Percentiles rank a stretch among this genome's conserved stretches.
These are phyloP conservation scores for Aspergillus sp. DNA, from an alignment of 2,329 filamentous ascomycete species.

Conservation along the genomic window DNA sequence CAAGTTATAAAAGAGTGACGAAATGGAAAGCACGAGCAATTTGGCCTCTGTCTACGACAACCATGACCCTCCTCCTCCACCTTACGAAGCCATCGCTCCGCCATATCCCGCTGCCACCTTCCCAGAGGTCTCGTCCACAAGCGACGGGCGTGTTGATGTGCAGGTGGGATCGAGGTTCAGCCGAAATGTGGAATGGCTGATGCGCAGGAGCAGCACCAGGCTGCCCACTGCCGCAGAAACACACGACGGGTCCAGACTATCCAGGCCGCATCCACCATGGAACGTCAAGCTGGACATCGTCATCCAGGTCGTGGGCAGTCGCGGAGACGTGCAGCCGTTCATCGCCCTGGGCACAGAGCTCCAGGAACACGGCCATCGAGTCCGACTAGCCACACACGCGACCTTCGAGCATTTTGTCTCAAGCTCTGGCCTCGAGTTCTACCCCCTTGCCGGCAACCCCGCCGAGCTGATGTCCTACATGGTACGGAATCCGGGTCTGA, in stretches of 20 bases:
- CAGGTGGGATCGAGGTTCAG: constrained; percentile 15
- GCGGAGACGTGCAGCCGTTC: constrained; percentile 51
- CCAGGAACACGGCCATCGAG: constrained; percentile 43
- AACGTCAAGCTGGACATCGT: constrained; percentile 42
- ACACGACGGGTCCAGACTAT: not conserved
- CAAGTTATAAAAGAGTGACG: too few relatives aligned
- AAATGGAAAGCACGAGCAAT: too few relatives aligned
- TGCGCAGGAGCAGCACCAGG: constrained; percentile 12
- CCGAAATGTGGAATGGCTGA: constrained; percentile 14
- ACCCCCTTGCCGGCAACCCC: constrained; percentile 49
- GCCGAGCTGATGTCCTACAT: constrained; percentile 44
- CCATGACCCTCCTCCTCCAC: too few relatives aligned
- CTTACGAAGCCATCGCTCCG: too few relatives aligned
- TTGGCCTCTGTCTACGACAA: too few relatives aligned
- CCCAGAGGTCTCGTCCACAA: too few relatives aligned
- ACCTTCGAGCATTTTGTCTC: constrained; percentile 47
- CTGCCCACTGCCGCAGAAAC: not conserved
- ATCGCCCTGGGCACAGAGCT: constrained; percentile 47
- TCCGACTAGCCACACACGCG: constrained; percentile 49
- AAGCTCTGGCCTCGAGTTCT: constrained; percentile 48
- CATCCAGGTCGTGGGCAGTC: constrained; percentile 50
- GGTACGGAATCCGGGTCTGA: constrained; percentile 41
- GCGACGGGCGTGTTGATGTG: constrained; percentile 14
- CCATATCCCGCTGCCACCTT: too few relatives aligned
- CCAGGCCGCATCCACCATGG: too few relatives aligned